Evolutionary conservation across 768 basidiomycete genomes (phyloP), one percentile per base, ranked within the genome.

Genomic region (Rhodotorula graminis): DNA sequence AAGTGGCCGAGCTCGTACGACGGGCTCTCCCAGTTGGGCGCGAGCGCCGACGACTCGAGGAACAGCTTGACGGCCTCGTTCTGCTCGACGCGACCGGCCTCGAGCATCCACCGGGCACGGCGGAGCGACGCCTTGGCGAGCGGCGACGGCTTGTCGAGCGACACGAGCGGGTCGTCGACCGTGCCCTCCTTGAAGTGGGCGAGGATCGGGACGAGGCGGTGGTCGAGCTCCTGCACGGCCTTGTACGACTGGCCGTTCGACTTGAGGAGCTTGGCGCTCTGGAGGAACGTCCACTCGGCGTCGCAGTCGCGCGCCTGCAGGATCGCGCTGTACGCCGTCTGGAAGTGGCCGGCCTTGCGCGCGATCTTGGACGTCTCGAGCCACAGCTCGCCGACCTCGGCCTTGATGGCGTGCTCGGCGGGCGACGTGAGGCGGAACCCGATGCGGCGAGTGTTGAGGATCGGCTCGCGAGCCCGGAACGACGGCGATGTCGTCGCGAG

Each of bases 301-400:
- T 84, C 84, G 77, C 91, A 88, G 67, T 88, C 86, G 47, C 75
- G 71, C 0, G 93, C 92, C 81, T 99, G 96, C 0, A 99, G 85
- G 74, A 90, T 87, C 12, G 96, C 93, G 78, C 91, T 96, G 80
- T 98, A 99, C 4, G 96, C 93, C 0, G 95, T 97, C 82, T 97
- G 95, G 84, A 87, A 89, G 80, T 98, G 93, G 0, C 92, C 90
- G 7, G 93, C 91, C 80, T 97, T 99, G 47, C 96, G 84, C 47
- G 96, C 96, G 67, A 93, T 93, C 80, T 94, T 97, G n/a, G 94
- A 90, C 71, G 90, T 97, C 40, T 87, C 84, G 21, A 98, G 85
- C 96, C 96, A 99, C 1, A 92, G 88, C 60, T 86, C 85, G 7
- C 92, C 90, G 50, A 94, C 88, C 33, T 70, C 47, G 21, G 53